Base-by-base conservation (phyloP, 352 stramenopile species). In the Phytopythium aichiense region DNA sequence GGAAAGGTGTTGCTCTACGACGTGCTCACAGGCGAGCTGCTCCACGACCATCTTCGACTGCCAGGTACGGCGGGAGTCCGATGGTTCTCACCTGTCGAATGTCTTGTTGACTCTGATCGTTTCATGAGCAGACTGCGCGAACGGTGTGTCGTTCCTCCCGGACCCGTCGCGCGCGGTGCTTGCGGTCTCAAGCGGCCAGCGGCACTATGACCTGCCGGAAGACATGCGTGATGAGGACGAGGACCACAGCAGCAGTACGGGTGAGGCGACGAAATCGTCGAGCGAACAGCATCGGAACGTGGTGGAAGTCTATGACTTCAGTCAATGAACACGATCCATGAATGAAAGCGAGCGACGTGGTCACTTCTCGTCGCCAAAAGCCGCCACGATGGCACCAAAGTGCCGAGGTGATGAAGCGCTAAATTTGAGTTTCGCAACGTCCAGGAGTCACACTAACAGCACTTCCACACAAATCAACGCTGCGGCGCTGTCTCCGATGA, bases 81-180 rank as follows among this genome's bases (percentile, higher is more conserved):
- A n/a, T 18, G 18, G 8, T 18, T 22, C 7, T 16, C 18, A 8
- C 4, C n/a, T 22, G 30, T 6, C 13, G 22, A 22, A 12, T 20
- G 7, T 38, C 15, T 7, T 5, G 20, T 28, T 54, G 33, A 57
- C 45, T 5, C 7, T 23, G 30, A 25, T 38, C 1, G 49, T 50
- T 18, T 35, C 54, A 7, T 18, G 49, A 46, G 50, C 28, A 64
- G 84, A 93, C 43, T 84, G 76, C 33, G 75, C 79, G 11, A 93
- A 93, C 57, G 84, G 84, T 6, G 77, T 90, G 13, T 90, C 81
- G 22, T 93, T 93, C 64, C 89, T 93, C 56, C 84, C 81, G 9
- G 72, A 88, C 49, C 59, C 66, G 20, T 69, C 60, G 5, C 68
- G 64, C 56, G 76, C 71, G 4, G 72, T 69, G 33, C 46, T 89